Evolutionary conservation across 495 filamentous ascomycete genomes (phyloP), one percentile per base, ranked within the genome.

Genomic region (Aspergillus homomorphus): DNA sequence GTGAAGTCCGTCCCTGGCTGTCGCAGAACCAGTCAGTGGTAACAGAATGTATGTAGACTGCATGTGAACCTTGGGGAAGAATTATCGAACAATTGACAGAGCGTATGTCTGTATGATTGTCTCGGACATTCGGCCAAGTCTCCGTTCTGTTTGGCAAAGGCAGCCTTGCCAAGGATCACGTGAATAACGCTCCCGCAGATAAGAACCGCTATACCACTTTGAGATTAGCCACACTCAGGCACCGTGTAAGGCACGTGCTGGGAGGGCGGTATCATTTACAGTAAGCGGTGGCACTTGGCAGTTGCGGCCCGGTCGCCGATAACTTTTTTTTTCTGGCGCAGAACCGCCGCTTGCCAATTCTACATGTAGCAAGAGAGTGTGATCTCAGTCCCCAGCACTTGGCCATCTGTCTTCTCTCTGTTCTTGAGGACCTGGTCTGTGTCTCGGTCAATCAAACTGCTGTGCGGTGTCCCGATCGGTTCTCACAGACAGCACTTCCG

Each of bases 231-330:
- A 15, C 8, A 24, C n/a, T 45, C 45, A 51, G 23, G 21, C 16
- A 41, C 19, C 23, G 12, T n/a, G n/a, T 10, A 14, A 38, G 22
- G 6, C 24, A 20, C 50, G 50, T 53, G 54, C 55, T 28, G 5
- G 14, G 4, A 22, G 57, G 48, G 65, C 65, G 65, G 65, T 67
- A 49, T 51, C 56, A 19, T 19, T 28, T 41, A 28, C 1, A 22
- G 57, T 12, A 65, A 50, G 65, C 65, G 65, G 65, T 68, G 24
- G 4, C 0, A 4, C 14, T 4, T 18, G 52, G 65, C 65, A 68
- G 49, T 62, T 57, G 49, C 18, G 24, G 6, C 41, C 26, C 33
- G 33, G 33, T 26, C 41, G 14, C 18, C 42, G 23, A 45, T 58
- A 51, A 57, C 54, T 58, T 67, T 67, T 67, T 63, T 63, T 64